Evolutionary conservation across 768 basidiomycete genomes (phyloP), one percentile per base, ranked within the genome.

Genomic region (Suillus decipiens): DNA sequence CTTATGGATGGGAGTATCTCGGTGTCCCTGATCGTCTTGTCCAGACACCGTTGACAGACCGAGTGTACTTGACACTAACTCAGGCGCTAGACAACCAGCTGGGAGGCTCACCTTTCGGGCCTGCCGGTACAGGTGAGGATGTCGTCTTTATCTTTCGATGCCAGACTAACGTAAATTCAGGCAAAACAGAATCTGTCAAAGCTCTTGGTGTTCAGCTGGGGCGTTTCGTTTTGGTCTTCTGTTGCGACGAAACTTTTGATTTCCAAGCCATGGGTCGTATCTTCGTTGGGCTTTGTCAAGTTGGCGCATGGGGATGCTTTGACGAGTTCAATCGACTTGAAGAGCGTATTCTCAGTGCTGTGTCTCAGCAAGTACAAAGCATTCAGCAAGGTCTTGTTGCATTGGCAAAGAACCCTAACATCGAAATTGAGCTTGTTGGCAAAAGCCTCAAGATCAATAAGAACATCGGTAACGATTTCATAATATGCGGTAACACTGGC

Each of bases 191-290:
- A 77, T 99, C 97, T 1, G 97, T 99, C 73, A 99, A 99, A 77
- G 96, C 97, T 2, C 87, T 99, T 24, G 97, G 97, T 57, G 94
- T 98, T 2, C 96, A 97, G 70, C 87, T 99, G 6, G 97, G 97
- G 45, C 89, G 97, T 42, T 99, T 99, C 71, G 97, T 99, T n/a
- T 83, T 99, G 55, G 97, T 99, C n/a, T 99, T 99, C 80, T 99
- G 97, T 74, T 99, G 97, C 72, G 97, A 99, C 76, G 97, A 99
- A 75, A 97, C 93, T 0, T 99, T 99, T 76, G 97, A 99, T 76
- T 99, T 99, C 82, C 96, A 99, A 74, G 97, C 97, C 1, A 99
- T 99, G 97, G 97, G 97, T 66, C 92, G 97, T 66, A 99, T 99
- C 69, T 99, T 99, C 73, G 89, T 99, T 69, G 97, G 97, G 59